Conservation (phyloP, 2,329 filamentous ascomycete species). For the Camillea tinctor region DNA sequence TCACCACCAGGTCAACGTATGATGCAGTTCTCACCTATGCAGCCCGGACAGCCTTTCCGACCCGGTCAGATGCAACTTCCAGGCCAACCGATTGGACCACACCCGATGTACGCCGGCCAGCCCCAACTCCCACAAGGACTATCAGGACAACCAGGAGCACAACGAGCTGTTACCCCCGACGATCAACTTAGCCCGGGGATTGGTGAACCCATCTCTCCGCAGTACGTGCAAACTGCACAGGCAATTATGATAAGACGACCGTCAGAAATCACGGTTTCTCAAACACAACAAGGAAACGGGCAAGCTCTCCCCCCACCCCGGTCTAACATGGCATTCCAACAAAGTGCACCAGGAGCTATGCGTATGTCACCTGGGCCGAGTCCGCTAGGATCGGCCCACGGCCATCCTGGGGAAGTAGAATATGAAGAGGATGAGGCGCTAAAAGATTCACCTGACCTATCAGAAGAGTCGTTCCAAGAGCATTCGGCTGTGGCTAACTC, state of each 20-base stretch:
- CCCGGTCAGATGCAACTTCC: slow-evolving; percentile 25
- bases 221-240: slow-evolving; percentile 20
- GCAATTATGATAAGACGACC: slow-evolving; percentile 24
- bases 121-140: slow-evolving; percentile 14
- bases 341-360: slow-evolving; percentile 17
- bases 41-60: slow-evolving; percentile 19
- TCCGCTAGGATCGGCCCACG: slow-evolving; percentile 4
- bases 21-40: slow-evolving; percentile 18
- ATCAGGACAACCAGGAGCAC: slow-evolving; percentile 14
- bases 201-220: background rate
- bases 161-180: slow-evolving; percentile 6
- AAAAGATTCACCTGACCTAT: slow-evolving; percentile 15
- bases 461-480: slow-evolving; percentile 22
- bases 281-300: slow-evolving; percentile 2
- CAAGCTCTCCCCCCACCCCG: slow-evolving; percentile 9
- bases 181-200: slow-evolving; percentile 1
- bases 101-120: slow-evolving; percentile 26
- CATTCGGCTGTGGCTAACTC: slow-evolving; percentile 11
- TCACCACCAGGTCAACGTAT: slow-evolving; percentile 15
- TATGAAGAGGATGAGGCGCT: slow-evolving; percentile 3
- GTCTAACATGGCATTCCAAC: slow-evolving; percentile 18
- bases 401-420: background rate
- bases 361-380: slow-evolving; percentile 14
- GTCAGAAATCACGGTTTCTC: slow-evolving; percentile 28
- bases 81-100: slow-evolving; percentile 24